phyloP scores from a whole-genome alignment of 768 basidiomycete species.

The Tricholoma bakamatsutake region DNA sequence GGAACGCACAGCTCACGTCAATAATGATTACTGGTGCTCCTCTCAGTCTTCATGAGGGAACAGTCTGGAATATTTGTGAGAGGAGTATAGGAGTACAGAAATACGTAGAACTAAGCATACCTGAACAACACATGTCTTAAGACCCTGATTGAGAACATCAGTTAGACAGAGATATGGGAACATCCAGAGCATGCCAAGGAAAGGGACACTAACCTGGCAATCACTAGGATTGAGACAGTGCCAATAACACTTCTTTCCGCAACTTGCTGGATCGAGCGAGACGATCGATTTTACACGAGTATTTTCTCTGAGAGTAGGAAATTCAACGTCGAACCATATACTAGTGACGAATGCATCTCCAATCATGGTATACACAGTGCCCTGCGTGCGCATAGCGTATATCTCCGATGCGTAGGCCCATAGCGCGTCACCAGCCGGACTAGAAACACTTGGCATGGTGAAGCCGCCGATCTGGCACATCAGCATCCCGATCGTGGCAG shows the following conservation, averaged over 20 bases:
- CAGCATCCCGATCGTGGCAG: neutral
- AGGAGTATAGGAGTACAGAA: too few relatives aligned
- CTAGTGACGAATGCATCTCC: neutral
- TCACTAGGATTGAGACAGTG: neutral
- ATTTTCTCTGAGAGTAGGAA: neutral
- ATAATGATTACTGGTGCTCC: too few relatives aligned
- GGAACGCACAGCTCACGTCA: too few relatives aligned
- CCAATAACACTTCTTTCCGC: neutral
- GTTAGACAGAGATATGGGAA: neutral
- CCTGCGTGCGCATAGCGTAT: neutral
- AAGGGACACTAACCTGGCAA: neutral
- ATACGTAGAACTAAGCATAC: too few relatives aligned
- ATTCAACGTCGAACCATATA: neutral
- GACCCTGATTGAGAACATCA: too few relatives aligned
- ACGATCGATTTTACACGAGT: neutral
- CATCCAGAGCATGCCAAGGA: neutral
- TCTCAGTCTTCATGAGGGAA: too few relatives aligned
- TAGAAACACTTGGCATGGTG: neutral
- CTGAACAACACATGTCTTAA: too few relatives aligned
- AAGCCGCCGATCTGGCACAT: neutral
- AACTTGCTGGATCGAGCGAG: neutral
- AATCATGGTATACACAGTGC: neutral
- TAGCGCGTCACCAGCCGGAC: neutral
- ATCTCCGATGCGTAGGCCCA: neutral
- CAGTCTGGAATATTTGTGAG: too few relatives aligned